Base-by-base conservation (phyloP, 805 yeast species). In the Kregervanrija fluxuum region DNA sequence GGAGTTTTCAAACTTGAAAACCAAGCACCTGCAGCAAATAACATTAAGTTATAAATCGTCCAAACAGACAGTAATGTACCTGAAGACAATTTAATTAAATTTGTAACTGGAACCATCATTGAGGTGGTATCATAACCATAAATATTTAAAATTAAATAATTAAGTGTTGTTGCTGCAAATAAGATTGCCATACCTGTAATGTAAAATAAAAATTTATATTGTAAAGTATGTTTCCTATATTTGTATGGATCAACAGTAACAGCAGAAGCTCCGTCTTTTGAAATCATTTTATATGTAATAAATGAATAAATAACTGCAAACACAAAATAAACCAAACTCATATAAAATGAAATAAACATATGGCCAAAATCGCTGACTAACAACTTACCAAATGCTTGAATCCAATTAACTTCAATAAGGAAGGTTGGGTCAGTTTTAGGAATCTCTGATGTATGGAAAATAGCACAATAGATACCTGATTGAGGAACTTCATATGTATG, bases 361-460 rank as follows among this genome's bases (percentile, higher is more conserved):
- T 52, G 51, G 28, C 51, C 50, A 39, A 57, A 64, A 38, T 64
- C 67, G 9, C 55, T 52, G 4, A 54, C 55, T n/a, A 58, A 37
- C 33, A 64, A 48, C 33, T 48, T 41, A 31, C 68, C 68, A 46
- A 49, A 61, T 6, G 61, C 48, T 46, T 63, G 68, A n/a, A 45
- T 50, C 68, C 68, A 64, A 38, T 56, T 61, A 28, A 61, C 54
- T 14, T 40, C 41, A 13, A 58, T 54, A 1, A 36, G 16, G 8
- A 57, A 14, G n/a, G 44, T n/a, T n/a, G n/a, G n/a, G n/a, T n/a
- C n/a, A n/a, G n/a, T n/a, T n/a, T n/a, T n/a, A n/a, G n/a, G n/a
- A n/a, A n/a, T n/a, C n/a, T n/a, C n/a, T n/a, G 48, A 37, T 14
- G 57, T 47, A 5, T 41, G 43, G 43, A 62, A 53, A 14, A 59